Percentiles rank a stretch among this genome's conserved stretches.
Evolutionary conservation across 78 protist species (phyloP).

Genomic region (Paulinella micropora): DNA sequence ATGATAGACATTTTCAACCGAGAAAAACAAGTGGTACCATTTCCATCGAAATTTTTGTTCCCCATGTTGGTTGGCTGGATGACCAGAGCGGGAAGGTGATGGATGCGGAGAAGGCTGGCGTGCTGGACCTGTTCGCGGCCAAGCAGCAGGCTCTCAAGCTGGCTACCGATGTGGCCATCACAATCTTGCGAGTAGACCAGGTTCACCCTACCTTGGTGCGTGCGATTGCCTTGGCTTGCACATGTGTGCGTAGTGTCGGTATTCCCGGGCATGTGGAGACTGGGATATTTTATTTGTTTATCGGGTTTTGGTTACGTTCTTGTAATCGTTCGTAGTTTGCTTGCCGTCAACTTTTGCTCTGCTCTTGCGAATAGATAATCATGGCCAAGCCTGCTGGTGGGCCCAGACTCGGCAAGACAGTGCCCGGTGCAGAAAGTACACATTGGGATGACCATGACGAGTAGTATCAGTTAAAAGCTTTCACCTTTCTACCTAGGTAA

Average conservation of each 20-base stretch:
- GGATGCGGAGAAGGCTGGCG: slow-evolving; percentile 33
- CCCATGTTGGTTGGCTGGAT: too few species aligned
- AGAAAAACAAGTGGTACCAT: background rate
- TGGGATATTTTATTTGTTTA: too few species aligned
- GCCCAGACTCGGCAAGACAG: slow-evolving; percentile 54
- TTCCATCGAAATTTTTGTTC: background rate
- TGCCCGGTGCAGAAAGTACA: too few species aligned
- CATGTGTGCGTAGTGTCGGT: background rate
- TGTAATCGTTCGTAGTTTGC: background rate
- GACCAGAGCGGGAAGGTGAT: background rate
- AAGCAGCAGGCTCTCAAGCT: slow-evolving; percentile 44
- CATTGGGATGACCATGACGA: slow-evolving; percentile 12
- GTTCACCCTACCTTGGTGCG: background rate
- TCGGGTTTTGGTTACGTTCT: background rate
- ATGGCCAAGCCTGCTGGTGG: slow-evolving; percentile 94
- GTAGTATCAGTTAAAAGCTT: too few species aligned
- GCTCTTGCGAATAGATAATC: slow-evolving; percentile 55
- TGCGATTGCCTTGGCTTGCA: background rate
- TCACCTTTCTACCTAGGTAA: too few species aligned
- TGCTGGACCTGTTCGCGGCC: slow-evolving; percentile 55
- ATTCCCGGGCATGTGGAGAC: too few species aligned
- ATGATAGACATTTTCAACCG: too few species aligned
- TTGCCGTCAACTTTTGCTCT: background rate
- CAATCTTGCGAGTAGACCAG: slow-evolving; percentile 92
- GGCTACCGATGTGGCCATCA: slow-evolving; percentile 89